A percentile compares a stretch with the other conserved stretches of the same genome.
phyloP scores from a whole-genome alignment of 352 stramenopile genomes.

The Pythium vanterpoolii region DNA sequence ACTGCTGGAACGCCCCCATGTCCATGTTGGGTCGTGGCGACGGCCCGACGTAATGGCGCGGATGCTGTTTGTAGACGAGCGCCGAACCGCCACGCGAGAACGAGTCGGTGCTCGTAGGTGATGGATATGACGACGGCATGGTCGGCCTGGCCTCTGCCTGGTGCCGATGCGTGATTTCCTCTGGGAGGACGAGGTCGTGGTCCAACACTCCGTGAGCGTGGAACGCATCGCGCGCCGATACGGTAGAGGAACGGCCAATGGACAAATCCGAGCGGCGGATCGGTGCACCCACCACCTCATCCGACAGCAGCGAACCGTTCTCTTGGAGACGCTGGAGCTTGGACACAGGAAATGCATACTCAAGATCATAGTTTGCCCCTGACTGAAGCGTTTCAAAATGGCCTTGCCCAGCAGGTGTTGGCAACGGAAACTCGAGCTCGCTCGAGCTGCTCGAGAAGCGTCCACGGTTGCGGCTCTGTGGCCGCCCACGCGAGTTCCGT shows the following conservation, averaged over 20 bases:
- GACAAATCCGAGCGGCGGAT: slow-evolving; percentile 33
- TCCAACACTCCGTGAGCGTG: not conserved
- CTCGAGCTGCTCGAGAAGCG: slow-evolving; percentile 1
- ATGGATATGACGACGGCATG: slow-evolving; percentile 5
- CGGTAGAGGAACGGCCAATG: slow-evolving; percentile 13
- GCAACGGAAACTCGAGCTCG: slow-evolving; percentile 5
- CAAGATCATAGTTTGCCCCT: slow-evolving; percentile 37
- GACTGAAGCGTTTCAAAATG: slow-evolving; percentile 37
- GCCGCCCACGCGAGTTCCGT: slow-evolving; percentile 8
- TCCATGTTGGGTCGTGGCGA: not conserved
- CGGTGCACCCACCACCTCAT: slow-evolving; percentile 27
- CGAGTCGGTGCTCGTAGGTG: slow-evolving; percentile 14
- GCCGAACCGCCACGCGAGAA: slow-evolving; percentile 10
- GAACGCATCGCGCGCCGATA: slow-evolving; percentile 8
- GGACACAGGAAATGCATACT: slow-evolving; percentile 26
- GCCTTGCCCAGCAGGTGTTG: not conserved
- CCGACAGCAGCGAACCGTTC: slow-evolving; percentile 19
- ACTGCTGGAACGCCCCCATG: slow-evolving; percentile 15
- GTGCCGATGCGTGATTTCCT: slow-evolving; percentile 4
- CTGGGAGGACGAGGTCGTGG: slow-evolving; percentile 1
- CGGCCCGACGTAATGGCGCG: not conserved
- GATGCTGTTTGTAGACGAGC: not conserved
- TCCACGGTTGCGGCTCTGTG: slow-evolving; percentile 1
- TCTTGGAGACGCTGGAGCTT: slow-evolving; percentile 20
- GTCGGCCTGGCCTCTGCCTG: not conserved